Base-by-base conservation (phyloP, 1,139 yeast species). In the Casaregolazyma suthepensis region DNA sequence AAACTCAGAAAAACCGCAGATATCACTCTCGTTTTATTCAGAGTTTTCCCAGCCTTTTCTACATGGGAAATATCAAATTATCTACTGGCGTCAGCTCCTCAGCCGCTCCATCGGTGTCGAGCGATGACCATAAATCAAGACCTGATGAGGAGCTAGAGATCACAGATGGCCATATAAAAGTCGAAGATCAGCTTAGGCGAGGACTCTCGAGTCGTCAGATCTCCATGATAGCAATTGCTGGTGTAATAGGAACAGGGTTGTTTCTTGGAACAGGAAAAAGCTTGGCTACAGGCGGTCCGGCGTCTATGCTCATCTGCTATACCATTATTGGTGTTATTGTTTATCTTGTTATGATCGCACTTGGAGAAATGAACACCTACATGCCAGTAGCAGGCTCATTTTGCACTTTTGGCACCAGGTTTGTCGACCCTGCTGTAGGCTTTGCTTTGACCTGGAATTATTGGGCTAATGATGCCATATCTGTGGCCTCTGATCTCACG, bases 181-280 rank as follows among this genome's bases (percentile, higher is more conserved):
- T 35, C 17, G 52, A 49, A 22, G 47, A 12, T n/a, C 29, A 47
- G 12, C 52, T 54, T 23, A 64, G 72, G 19, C 58, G 79, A 56
- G 73, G 71, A 10, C 71, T 79, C 56, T 81, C 81, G 57, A 81
- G 69, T 45, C 76, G 88, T 72, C 82, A 87, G 75, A 76, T 88
- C 62, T 86, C 85, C 64, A 85, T 88, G 83, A 83, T 88, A 66
- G 94, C 95, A 45, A 82, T 88, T 59, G 96, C 96, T 66, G 95
- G 96, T 59, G 79, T 89, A 53, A 87, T 88, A 58, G 96, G 96
- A 67, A 87, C 85, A 0, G 85, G 85, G 61, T 75, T 83, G 45
- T 82, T 85, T 61, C 81, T 85, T 55, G 90, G 91, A 56, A 74
- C 83, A 38, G 90, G 89, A 48, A 70, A 76, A 49, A 78, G 82